These are phyloP conservation scores for Mycena olivaceomarginata DNA, from an alignment of 768 basidiomycete genomes.

Conservation along the genomic window DNA sequence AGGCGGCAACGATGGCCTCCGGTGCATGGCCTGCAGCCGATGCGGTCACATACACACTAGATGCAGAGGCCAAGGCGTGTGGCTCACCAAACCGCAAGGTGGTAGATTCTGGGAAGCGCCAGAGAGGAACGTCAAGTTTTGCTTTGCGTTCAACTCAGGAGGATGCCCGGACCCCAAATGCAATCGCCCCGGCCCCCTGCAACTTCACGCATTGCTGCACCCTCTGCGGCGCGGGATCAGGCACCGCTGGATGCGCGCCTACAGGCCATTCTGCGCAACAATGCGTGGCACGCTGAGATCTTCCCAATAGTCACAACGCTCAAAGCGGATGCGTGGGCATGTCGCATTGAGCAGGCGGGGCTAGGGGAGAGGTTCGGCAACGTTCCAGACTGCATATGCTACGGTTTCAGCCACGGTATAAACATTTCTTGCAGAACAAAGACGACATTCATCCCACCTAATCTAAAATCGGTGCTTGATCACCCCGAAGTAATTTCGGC, in stretches of 20 bases:
- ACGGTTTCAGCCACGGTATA: conserved; percentile 41
- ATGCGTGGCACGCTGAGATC: background rate
- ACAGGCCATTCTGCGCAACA: background rate
- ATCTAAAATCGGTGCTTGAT: background rate
- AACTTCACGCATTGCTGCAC: background rate
- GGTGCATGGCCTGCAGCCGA: too few species aligned
- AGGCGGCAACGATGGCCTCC: too few species aligned
- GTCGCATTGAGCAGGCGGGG: conserved; percentile 12
- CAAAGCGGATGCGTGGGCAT: conserved; percentile 36
- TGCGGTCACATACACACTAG: too few species aligned
- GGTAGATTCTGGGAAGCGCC: too few species aligned
- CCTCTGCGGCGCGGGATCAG: background rate
- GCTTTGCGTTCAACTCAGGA: too few species aligned
- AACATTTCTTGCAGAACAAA: background rate
- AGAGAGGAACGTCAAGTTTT: too few species aligned
- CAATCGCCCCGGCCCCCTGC: background rate
- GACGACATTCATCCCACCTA: background rate
- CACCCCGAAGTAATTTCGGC: too few species aligned
- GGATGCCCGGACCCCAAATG: too few species aligned
- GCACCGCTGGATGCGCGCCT: background rate
- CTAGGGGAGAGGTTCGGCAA: conserved; percentile 36
- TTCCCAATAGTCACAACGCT: conserved; percentile 45
- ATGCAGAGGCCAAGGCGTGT: too few species aligned
- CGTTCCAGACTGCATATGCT: conserved; percentile 44
- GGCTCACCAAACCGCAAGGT: too few species aligned